phyloP scores from a whole-genome alignment of 2,329 filamentous ascomycete genomes.

The Colletotrichum sojae region DNA sequence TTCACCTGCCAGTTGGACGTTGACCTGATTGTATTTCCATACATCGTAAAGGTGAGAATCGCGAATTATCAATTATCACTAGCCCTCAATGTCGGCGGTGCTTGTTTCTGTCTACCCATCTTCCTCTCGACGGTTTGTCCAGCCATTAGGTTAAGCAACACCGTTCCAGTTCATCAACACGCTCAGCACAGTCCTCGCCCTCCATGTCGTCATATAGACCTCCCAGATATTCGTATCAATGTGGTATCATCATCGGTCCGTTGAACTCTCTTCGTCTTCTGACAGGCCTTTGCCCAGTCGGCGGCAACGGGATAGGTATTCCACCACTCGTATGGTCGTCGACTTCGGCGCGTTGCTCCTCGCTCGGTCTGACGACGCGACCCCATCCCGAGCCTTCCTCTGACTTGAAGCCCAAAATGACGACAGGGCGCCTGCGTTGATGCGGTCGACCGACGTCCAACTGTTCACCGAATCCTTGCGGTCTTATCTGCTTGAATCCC shows the following conservation, averaged over 20 bases:
- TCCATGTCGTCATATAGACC: neutral
- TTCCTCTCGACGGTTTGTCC: neutral
- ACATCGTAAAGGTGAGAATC: neutral
- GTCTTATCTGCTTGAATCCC: slow-evolving; percentile 23
- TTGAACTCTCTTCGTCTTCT: slow-evolving; percentile 19
- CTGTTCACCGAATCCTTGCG: slow-evolving; percentile 25
- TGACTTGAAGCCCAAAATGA: slow-evolving; percentile 16
- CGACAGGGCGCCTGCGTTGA: slow-evolving; percentile 24
- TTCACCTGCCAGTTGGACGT: neutral
- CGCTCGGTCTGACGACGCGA: neutral
- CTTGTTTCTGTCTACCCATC: neutral
- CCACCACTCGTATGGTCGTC: neutral
- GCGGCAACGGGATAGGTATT: slow-evolving; percentile 2
- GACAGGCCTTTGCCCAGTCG: neutral
- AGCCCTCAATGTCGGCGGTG: neutral
- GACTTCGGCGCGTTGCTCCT: neutral
- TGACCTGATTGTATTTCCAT: too few relatives aligned
- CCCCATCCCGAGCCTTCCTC: slow-evolving; percentile 9
- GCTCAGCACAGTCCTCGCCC: neutral
- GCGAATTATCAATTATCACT: neutral
- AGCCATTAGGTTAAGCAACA: neutral
- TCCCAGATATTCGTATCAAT: slow-evolving; percentile 2
- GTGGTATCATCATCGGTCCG: slow-evolving; percentile 32
- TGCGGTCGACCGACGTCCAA: slow-evolving; percentile 35
- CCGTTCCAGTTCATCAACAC: neutral